phyloP scores from a whole-genome alignment of 768 basidiomycete genomes.

The Panus rudis region DNA sequence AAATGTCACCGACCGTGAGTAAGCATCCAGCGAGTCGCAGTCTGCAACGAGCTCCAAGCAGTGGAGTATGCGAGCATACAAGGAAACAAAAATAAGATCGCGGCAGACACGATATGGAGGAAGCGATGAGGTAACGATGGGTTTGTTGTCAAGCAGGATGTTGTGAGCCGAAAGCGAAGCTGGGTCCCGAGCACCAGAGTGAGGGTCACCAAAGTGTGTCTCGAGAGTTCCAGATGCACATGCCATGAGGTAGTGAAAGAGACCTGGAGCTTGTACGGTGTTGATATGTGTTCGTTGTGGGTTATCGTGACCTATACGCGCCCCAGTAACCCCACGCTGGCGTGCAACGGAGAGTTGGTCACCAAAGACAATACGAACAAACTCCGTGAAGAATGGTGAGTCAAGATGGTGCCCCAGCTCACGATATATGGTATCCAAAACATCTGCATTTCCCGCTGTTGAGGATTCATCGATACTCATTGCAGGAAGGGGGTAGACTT shows the following conservation, averaged over 20 bases:
- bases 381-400: slow-evolving; percentile 1
- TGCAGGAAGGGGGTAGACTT: slow-evolving; percentile 22
- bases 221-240: slow-evolving; percentile 23
- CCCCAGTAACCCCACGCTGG: slow-evolving; percentile 21
- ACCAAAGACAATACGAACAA: slow-evolving; percentile 17
- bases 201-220: slow-evolving; percentile 27
- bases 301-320: slow-evolving; percentile 27
- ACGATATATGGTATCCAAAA: slow-evolving; percentile 20
- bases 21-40: slow-evolving; percentile 12
- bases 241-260: slow-evolving; percentile 33
- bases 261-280: slow-evolving; percentile 23
- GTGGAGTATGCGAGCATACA: slow-evolving; percentile 28
- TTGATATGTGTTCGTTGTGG: slow-evolving; percentile 19
- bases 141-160: slow-evolving; percentile 25
- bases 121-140: slow-evolving; percentile 28
- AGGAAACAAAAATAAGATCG: slow-evolving; percentile 28
- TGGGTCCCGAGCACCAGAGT: slow-evolving; percentile 25
- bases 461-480: slow-evolving; percentile 32
- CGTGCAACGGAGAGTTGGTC: slow-evolving; percentile 33
- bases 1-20: slow-evolving; percentile 13
- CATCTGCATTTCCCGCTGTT: slow-evolving; percentile 28
- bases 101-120: slow-evolving; percentile 28
- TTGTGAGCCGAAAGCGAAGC: slow-evolving; percentile 29
- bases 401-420: slow-evolving; percentile 17
- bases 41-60: slow-evolving; percentile 25